These are phyloP conservation scores for Pleurotus ostreatus DNA, from an alignment of 768 basidiomycete species.

Conservation along the genomic window DNA sequence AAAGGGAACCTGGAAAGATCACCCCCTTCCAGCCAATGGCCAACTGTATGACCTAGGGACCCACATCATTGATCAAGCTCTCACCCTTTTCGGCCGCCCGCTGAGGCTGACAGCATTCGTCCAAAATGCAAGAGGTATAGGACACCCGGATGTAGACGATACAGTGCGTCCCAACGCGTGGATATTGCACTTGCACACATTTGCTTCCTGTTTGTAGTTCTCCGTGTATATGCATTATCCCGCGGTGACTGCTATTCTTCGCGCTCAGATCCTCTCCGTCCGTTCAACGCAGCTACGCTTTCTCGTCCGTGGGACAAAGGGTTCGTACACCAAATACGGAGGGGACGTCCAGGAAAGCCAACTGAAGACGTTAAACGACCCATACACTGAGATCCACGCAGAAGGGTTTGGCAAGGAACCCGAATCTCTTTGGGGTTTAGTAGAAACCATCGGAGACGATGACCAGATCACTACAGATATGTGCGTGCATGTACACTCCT, in stretches of 20 bases:
- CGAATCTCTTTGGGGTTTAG: conserved; percentile 53
- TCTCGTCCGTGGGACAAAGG: conserved; percentile 65
- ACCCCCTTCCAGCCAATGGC: conserved; percentile 55
- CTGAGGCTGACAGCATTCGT: conserved; percentile 62
- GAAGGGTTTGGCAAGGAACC: conserved; percentile 57
- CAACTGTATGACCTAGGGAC: conserved; percentile 75
- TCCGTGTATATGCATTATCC: conserved; percentile 50
- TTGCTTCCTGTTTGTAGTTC: conserved; percentile 30
- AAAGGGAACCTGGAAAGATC: conserved; percentile 81
- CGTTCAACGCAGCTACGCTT: conserved; percentile 66
- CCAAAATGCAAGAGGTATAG: conserved; percentile 64
- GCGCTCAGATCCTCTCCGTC: conserved; percentile 67
- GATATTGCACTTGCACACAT: not conserved
- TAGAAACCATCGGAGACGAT: conserved; percentile 53
- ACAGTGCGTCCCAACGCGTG: conserved; percentile 34
- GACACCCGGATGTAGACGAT: conserved; percentile 63
- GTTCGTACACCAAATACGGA: conserved; percentile 71
- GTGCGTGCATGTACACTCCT: too few species aligned
- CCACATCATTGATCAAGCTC: conserved; percentile 76
- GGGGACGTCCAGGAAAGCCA: conserved; percentile 79
- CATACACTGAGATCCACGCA: conserved; percentile 36
- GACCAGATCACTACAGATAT: conserved; percentile 28
- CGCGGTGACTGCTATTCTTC: conserved; percentile 59
- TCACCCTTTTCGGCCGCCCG: conserved; percentile 75
- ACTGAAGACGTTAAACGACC: conserved; percentile 51